Evolutionary conservation across 2,329 filamentous ascomycete species (phyloP).

Genomic region (Pseudocercospora crystallina): DNA sequence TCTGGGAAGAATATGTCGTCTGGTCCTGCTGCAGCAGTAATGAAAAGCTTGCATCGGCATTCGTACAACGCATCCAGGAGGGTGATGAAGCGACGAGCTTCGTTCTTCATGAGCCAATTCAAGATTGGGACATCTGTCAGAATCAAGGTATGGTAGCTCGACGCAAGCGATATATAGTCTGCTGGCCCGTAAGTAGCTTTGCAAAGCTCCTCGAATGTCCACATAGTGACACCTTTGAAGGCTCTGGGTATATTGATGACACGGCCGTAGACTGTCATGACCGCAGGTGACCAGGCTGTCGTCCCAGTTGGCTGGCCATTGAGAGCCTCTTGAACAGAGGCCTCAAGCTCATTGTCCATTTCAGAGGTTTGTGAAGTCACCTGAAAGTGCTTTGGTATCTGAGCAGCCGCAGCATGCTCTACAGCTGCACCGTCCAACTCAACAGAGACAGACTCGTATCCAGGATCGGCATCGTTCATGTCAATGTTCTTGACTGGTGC

Average conservation of each 20-base stretch:
- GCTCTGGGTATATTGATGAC: slow-evolving; percentile 60
- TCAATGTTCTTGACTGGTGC: slow-evolving; percentile 23
- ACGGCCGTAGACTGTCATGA: slow-evolving; percentile 62
- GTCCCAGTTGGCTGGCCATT: slow-evolving; percentile 7
- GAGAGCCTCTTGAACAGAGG: slow-evolving; percentile 20
- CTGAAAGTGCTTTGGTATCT: slow-evolving; percentile 23
- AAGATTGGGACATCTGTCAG: slow-evolving; percentile 69
- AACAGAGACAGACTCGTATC: slow-evolving; percentile 13
- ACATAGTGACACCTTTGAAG: slow-evolving; percentile 58
- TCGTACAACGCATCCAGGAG: slow-evolving; percentile 79
- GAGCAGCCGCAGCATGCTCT: neutral
- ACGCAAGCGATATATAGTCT: slow-evolving; percentile 80
- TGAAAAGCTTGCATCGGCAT: slow-evolving; percentile 72
- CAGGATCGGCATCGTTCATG: slow-evolving; percentile 20
- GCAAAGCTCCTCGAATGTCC: slow-evolving; percentile 69
- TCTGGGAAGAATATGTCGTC: slow-evolving; percentile 79
- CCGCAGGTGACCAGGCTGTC: slow-evolving; percentile 44
- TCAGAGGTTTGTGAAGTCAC: slow-evolving; percentile 8
- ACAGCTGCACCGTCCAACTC: slow-evolving; percentile 3
- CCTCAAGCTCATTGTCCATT: slow-evolving; percentile 18
- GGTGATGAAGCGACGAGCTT: slow-evolving; percentile 68
- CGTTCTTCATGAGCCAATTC: slow-evolving; percentile 70
- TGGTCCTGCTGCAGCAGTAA: slow-evolving; percentile 66
- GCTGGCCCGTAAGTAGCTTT: slow-evolving; percentile 68
- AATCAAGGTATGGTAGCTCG: slow-evolving; percentile 75